Evolutionary conservation across 352 stramenopile genomes (phyloP), one percentile per base, ranked within the genome.

Genomic region (Globisporangium echinulatum): DNA sequence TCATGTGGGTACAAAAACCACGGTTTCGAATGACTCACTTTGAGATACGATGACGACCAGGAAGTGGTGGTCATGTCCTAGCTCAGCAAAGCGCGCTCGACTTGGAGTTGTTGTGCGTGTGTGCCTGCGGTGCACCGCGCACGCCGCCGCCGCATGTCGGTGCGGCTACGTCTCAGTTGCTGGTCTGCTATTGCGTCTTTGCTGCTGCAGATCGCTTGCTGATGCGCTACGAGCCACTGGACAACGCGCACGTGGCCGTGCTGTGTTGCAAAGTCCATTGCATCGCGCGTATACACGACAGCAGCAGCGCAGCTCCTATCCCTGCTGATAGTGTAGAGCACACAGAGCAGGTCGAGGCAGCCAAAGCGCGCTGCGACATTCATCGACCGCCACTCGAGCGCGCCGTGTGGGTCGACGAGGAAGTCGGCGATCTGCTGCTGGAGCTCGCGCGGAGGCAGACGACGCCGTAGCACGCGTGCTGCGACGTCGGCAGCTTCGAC

Each of bases 361-460:
- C 54, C 54, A 33, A 50, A 59, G 44, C 54, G 54, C 42, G 54
- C 54, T 2, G 54, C 54, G 11, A 59, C 43, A 13, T 47, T 39
- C 54, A 59, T 59, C 7, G 38, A 52, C 7, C 7, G 15, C 54
- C 54, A 59, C 44, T 59, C 54, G 25, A 59, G 56, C 17, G 46
- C 46, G 5, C 46, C 46, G 46, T n/a, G 15, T 6, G 46, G 17
- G 9, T 50, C 46, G 46, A 50, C 46, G 46, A 50, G 46, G 14
- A 50, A 50, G 46, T 50, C 46, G 5, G 46, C 46, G 15, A 50
- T n/a, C 4, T 33, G 46, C 14, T 50, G 46, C 8, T 33, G 14
- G 13, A 50, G 46, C 14, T 50, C 46, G 46, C 46, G 13, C 46
- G 17, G 46, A 11, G 46, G 46, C 14, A 50, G 46, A 8, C 25